Conservation (phyloP, 129 eudicot genomes). For the Pittosporum tobira region DNA sequence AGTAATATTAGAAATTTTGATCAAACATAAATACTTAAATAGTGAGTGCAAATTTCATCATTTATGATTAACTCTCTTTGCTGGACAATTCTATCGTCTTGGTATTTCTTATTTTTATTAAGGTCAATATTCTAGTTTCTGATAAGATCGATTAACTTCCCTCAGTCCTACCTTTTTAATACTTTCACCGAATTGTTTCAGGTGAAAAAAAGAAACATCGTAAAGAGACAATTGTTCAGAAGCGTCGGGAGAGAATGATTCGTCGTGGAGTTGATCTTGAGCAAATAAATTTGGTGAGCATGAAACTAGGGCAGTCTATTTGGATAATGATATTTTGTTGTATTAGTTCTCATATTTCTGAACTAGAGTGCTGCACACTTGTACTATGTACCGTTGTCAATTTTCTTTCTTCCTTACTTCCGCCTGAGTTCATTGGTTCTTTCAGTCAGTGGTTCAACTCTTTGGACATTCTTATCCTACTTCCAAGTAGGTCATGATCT, state of each 20-base stretch:
- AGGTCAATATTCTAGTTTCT: not conserved
- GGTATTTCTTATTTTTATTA: not conserved
- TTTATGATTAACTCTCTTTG: not conserved
- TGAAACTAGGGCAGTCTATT: not conserved
- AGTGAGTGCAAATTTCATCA: not conserved
- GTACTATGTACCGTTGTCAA: not conserved
- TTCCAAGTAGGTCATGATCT: too few relatives aligned
- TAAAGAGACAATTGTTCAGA: conserved; percentile 59
- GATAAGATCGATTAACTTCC: conserved; percentile 13
- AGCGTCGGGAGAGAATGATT: conserved; percentile 77
- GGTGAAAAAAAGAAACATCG: conserved; percentile 89
- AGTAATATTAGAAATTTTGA: not conserved
- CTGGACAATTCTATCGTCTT: not conserved
- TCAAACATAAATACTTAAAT: not conserved
- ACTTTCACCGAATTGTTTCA: conserved; percentile 30
- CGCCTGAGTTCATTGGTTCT: not conserved
- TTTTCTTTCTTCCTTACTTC: not conserved
- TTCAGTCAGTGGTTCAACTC: not conserved
- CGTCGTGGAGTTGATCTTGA: conserved; percentile 77
- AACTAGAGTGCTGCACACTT: too few relatives aligned
- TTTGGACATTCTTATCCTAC: too few relatives aligned
- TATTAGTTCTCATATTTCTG: not conserved
- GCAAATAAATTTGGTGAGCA: conserved; percentile 67
- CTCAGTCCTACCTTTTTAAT: conserved; percentile 20
- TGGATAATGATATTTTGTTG: not conserved